Percentiles rank a stretch among this genome's conserved stretches.
These are phyloP conservation scores for Podospora bellae-mahoneyi DNA, from an alignment of 495 filamentous ascomycete genomes.

Conservation along the genomic window DNA sequence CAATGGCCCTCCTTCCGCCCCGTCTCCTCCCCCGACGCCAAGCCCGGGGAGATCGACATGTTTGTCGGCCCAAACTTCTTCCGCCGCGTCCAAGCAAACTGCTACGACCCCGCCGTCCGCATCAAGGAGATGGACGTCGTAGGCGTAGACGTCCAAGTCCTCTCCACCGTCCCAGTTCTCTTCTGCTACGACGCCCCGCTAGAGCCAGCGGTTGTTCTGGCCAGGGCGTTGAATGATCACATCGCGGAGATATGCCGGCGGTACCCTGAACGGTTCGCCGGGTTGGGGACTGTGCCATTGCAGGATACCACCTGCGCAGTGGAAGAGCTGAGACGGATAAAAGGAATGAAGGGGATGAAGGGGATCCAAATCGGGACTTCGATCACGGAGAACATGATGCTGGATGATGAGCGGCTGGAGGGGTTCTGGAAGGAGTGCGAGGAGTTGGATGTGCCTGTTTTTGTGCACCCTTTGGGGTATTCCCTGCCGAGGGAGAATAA, in stretches of 20 bases:
- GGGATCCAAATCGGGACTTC: slow-evolving; percentile 31
- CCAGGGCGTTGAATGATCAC: slow-evolving; percentile 28
- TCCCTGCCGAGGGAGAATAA: slow-evolving; percentile 25
- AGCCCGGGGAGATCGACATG: slow-evolving; percentile 27
- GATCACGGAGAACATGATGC: slow-evolving; percentile 19
- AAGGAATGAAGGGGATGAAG: slow-evolving; percentile 13
- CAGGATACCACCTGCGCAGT: slow-evolving; percentile 55
- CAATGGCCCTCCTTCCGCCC: slow-evolving; percentile 29
- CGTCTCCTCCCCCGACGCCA: neutral
- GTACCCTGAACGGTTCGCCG: slow-evolving; percentile 23
- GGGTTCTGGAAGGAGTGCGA: slow-evolving; percentile 28
- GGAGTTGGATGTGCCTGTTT: slow-evolving; percentile 22
- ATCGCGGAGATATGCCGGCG: slow-evolving; percentile 12
- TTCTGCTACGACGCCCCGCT: slow-evolving; percentile 33
- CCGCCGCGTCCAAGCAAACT: slow-evolving; percentile 26
- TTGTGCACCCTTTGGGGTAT: slow-evolving; percentile 32
- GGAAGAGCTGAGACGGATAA: slow-evolving; percentile 54
- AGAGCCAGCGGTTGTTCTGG: slow-evolving; percentile 17
- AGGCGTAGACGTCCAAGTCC: slow-evolving; percentile 32
- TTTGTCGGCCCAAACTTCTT: slow-evolving; percentile 30
- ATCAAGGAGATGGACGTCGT: slow-evolving; percentile 29
- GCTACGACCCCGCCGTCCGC: slow-evolving; percentile 25
- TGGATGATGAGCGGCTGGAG: slow-evolving; percentile 22
- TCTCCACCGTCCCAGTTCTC: slow-evolving; percentile 31
- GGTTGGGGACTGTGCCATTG: slow-evolving; percentile 37